Base-by-base conservation (phyloP, 2,329 filamentous ascomycete species). In the Colletotrichum sp. region DNA sequence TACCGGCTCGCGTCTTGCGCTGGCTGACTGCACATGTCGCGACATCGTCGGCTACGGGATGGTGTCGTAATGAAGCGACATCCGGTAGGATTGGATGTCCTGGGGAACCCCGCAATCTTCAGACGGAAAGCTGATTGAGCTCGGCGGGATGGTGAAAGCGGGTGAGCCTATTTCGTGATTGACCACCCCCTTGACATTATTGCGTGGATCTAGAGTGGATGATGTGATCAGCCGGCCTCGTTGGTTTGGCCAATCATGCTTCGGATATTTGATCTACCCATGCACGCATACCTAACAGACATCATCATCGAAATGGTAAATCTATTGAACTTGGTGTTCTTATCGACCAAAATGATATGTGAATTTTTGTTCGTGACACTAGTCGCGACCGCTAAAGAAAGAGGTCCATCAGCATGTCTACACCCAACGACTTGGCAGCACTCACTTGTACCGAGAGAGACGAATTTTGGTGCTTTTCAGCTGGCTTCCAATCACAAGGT, bases 161-260 rank as follows among this genome's bases (percentile, higher is more conserved):
- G 26, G 16, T 26, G 24, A 65, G n/a, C 63, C 12, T 52, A 77
- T 77, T 77, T 74, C 76, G 76, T 77, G 76, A 77, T 77, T 55
- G 55, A 64, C 32, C 28, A 34, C 9, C 68, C 34, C 48, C 48
- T 34, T 32, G n/a, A 24, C 16, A 34, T 28, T n/a, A 76, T 77
- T 64, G 69, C 76, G 76, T 76, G 34, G 65, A 73, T 77, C 39
- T 57, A 36, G 21, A 28, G 13, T 14, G 30, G 28, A 77, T 77
- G 76, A 43, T 77, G 76, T 67, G 68, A 77, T 74, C 63, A 14
- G 8, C 4, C 10, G 10, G 26, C 18, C 43, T 24, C 14, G 14
- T 24, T 30, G 32, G 4, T 48, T 9, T 10, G 16, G 16, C 71
- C 74, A 74, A 76, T 74, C 43, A 70, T 16, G 8, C 6, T 26